Percentiles rank a stretch among this genome's conserved stretches.
phyloP scores from a whole-genome alignment of 2,329 filamentous ascomycete genomes.

The Fusarium sp. region DNA sequence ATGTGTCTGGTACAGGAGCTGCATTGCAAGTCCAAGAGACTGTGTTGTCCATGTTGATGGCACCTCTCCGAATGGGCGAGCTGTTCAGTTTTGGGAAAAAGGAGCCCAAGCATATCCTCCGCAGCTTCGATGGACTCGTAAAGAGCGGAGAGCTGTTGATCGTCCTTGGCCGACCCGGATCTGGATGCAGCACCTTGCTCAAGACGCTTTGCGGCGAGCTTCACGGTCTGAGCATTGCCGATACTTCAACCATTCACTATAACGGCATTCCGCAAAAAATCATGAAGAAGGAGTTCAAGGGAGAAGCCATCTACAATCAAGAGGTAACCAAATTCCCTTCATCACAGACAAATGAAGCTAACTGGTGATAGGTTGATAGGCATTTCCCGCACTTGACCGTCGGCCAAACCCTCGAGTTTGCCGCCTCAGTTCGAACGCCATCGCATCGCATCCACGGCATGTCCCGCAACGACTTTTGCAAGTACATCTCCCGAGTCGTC shows the following conservation, averaged over 20 bases:
- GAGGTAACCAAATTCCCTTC: conserved; percentile 58
- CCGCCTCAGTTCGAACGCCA: conserved; percentile 75
- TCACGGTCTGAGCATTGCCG: conserved; percentile 65
- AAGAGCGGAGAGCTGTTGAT: conserved; percentile 75
- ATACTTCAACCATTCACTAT: conserved; percentile 68
- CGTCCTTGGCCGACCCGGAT: conserved; percentile 74
- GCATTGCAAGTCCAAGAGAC: conserved; percentile 77
- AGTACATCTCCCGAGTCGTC: conserved; percentile 73
- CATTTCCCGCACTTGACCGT: conserved; percentile 85
- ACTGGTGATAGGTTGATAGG: conserved; percentile 65
- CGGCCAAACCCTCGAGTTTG: conserved; percentile 79
- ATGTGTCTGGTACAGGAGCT: conserved; percentile 74
- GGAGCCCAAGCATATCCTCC: conserved; percentile 69
- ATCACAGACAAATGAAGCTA: too few relatives aligned
- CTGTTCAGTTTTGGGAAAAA: conserved; percentile 61
- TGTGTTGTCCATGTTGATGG: conserved; percentile 68
- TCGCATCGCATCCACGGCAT: conserved; percentile 73
- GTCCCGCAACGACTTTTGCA: conserved; percentile 68
- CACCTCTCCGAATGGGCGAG: conserved; percentile 69
- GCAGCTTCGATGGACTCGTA: conserved; percentile 73
- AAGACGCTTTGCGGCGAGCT: conserved; percentile 72
- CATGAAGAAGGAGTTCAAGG: conserved; percentile 71
- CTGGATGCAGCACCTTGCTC: conserved; percentile 73
- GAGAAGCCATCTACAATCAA: conserved; percentile 79
- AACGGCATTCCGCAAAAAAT: conserved; percentile 66